Evolutionary conservation across 257 asterid genomes (phyloP).

Genomic region (Ilex aquifolium): DNA sequence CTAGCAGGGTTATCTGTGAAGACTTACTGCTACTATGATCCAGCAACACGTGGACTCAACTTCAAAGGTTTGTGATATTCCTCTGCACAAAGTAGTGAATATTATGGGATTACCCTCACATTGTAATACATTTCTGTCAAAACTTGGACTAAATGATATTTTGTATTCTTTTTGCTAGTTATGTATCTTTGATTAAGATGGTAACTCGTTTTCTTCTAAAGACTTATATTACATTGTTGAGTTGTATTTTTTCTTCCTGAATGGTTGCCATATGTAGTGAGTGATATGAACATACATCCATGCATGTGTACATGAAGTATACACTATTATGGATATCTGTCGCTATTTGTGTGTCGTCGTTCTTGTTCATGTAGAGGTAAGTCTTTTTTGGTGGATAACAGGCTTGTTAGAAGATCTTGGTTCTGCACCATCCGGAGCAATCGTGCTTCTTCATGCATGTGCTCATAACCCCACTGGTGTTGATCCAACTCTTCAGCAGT

Average conservation of each 20-base stretch:
- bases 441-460: slow-evolving; percentile 96
- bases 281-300: too few relatives aligned
- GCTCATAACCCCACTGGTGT: slow-evolving; percentile 99
- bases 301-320: too few relatives aligned
- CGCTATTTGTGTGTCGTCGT: background rate
- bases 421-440: slow-evolving; percentile 90
- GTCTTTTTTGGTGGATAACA: slow-evolving; percentile 23
- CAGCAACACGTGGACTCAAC: slow-evolving; percentile 88
- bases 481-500: slow-evolving; percentile 88
- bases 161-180: background rate
- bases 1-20: slow-evolving; percentile 87
- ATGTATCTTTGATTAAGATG: too few relatives aligned
- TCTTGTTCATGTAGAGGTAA: background rate
- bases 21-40: slow-evolving; percentile 85
- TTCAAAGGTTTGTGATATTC: slow-evolving; percentile 57
- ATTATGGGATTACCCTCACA: background rate
- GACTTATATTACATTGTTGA: too few relatives aligned
- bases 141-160: background rate
- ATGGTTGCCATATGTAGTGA: too few relatives aligned
- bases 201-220: too few relatives aligned
- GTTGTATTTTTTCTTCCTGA: too few relatives aligned
- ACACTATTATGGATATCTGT: too few relatives aligned
- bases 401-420: slow-evolving; percentile 96
- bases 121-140: background rate
- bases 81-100: background rate